Conservation (phyloP, 2,329 filamentous ascomycete species). For the Trichoderma asperellum region DNA sequence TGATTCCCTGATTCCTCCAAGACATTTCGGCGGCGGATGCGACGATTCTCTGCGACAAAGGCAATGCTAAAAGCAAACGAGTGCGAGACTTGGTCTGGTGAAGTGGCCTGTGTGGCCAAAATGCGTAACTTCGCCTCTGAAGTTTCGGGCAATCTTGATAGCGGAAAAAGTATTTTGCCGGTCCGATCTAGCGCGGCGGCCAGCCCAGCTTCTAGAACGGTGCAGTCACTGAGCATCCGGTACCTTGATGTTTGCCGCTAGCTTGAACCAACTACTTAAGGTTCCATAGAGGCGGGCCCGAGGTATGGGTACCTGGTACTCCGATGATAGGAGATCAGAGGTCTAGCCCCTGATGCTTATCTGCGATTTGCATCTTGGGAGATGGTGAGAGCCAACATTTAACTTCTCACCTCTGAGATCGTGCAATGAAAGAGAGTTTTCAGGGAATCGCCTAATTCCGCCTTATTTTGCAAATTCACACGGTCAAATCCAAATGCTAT, state of each 20-base stretch:
- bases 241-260: not conserved
- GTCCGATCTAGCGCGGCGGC: not conserved
- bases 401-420: not conserved
- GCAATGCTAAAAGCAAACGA: not conserved
- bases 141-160: slow-evolving; percentile 5
- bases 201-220: slow-evolving; percentile 8
- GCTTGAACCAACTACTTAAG: slow-evolving; percentile 10
- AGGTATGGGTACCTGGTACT: slow-evolving; percentile 3
- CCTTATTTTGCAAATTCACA: not conserved
- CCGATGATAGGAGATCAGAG: slow-evolving; percentile 8
- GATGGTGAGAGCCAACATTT: not conserved
- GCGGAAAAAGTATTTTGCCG: slow-evolving; percentile 11
- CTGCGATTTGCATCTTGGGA: not conserved
- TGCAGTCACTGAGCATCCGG: not conserved
- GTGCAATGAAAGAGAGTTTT: not conserved
- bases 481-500: not conserved
- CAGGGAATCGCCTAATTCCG: not conserved
- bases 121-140: slow-evolving; percentile 14
- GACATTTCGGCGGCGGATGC: slow-evolving; percentile 53
- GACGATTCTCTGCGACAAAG: slow-evolving; percentile 1
- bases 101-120: slow-evolving; percentile 18
- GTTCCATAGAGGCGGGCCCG: not conserved
- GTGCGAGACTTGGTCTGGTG: not conserved
- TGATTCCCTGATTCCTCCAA: slow-evolving; percentile 80
- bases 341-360: not conserved